Base-by-base conservation (phyloP, 1,284 basidiomycete species). In the Sporisorium sorghi region DNA sequence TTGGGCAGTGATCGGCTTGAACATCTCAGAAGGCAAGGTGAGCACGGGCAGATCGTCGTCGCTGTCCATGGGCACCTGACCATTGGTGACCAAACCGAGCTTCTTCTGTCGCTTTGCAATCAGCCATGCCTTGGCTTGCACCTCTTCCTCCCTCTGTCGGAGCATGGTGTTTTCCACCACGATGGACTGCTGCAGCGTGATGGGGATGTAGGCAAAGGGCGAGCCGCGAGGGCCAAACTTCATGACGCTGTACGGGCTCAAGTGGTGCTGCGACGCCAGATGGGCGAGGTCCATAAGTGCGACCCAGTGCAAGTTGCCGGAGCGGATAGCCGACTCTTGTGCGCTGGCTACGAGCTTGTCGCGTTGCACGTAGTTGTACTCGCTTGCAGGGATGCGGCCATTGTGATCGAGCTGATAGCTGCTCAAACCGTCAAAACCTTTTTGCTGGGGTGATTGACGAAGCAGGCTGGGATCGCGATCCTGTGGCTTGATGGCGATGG, bases 231-330 rank as follows among this genome's bases (percentile, higher is more conserved):
- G 54, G 10, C 82, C 82, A 26, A 78, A 83, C 53, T 83, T 83
- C 59, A 83, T 65, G 47, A 66, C 46, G 43, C 71, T 75, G 60
- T 83, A 83, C 5, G 73, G 62, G 26, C 78, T 79, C 51, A 83
- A 55, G 50, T 83, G 82, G 51, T 83, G 80, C 57, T 83, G 82
- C n/a, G 80, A 82, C 1, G 81, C 79, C 2, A 83, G 64, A 28
- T 71, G 74, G 3, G 77, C 73, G 28, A 78, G 67, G 19, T 83
- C 70, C 59, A 82, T 71, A 24, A 83, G 64, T n/a, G 66, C 65
- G 17, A 80, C 53, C 82, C 82, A 83, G 21, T 83, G 63, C 5
- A 68, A 17, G 43, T 78, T 74, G 32, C 72, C 74, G 5, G 74
- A 61, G 12, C 51, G 57, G 17, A 65, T 67, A 6, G 73, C 68